Evolutionary conservation across 225 moss, liverwort and hornwort genomes (phyloP), one percentile per base, ranked within the genome.

Genomic region (Physcomitrellopsis africana): DNA sequence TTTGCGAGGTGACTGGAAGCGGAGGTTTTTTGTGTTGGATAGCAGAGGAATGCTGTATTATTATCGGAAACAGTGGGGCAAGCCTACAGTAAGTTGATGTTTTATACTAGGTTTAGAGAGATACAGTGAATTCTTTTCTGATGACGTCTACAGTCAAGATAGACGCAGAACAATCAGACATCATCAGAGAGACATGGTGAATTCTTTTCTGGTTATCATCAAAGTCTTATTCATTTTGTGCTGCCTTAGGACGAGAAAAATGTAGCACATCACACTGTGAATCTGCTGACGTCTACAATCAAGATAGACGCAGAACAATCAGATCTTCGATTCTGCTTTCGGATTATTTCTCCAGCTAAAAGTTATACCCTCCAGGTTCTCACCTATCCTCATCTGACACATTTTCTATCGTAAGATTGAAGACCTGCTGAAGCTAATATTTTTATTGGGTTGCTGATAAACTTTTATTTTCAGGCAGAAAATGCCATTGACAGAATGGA

Each of bases 401-500:
- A 32, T 51, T 51, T 23, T 62, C 49, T 43, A 11, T 69, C 68
- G 8, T 63, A 7, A 20, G 16, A 61, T 7, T 43, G 4, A 43
- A 71, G 32, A 32, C 22, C 65, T 60, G 51, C 67, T 77, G 11
- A 56, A 67, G 62, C 67, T 67, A 53, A 53, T 79, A 29, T 4
- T 18, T 63, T 1, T 78, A 7, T 65, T 78, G 49, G 43, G 10
- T 73, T 72, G 77, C 29, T 41, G 67, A 11, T 69, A 22, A n/a
- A 49, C 44, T 26, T 59, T 54, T 61, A 9, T 72, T 77, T 85
- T 76, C 92, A 99, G 87, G 97, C 97, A 22, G 97, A 99, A 74
- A 99, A 99, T 84, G 97, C 91, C 18, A 90, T 94, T 37, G 97
- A 99, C 74, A 87, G 94, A 79, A 99, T 99, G 97, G 97, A 94